Evolutionary conservation across 2,329 filamentous ascomycete species (phyloP).

Genomic region (Calcarisporium arbuscula): DNA sequence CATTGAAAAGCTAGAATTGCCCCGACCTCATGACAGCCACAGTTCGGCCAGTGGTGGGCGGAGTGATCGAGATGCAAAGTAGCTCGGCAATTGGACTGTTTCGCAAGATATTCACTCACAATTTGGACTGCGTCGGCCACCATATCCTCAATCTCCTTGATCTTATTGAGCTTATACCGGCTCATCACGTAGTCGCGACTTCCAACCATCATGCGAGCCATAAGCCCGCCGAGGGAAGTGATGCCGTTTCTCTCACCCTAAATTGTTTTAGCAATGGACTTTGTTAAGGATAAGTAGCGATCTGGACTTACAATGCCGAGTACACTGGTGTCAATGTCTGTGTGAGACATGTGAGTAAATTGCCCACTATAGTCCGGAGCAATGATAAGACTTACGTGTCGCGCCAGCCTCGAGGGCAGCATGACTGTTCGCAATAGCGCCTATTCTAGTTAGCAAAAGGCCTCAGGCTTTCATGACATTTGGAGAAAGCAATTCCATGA

Average conservation of each 20-base stretch:
- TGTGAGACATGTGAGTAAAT: constrained; percentile 34
- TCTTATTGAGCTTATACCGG: constrained; percentile 74
- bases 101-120: too few species aligned
- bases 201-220: constrained; percentile 30
- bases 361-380: neutral
- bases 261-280: too few species aligned
- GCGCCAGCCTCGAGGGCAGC: constrained; percentile 83
- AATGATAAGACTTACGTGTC: constrained; percentile 39
- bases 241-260: constrained; percentile 66
- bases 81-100: too few species aligned
- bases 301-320: constrained; percentile 73
- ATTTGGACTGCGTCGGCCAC: constrained; percentile 45
- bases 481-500: too few species aligned
- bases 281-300: too few species aligned
- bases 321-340: constrained; percentile 73
- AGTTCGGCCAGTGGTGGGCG: too few species aligned
- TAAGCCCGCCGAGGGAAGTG: constrained; percentile 27
- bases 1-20: too few species aligned
- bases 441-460: constrained; percentile 25
- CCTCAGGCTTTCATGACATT: too few species aligned
- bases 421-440: constrained; percentile 82
- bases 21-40: too few species aligned
- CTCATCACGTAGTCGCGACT: constrained; percentile 11
- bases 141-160: constrained; percentile 82
- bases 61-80: too few species aligned